These are phyloP conservation scores for Tylopilus cervinicoccineus DNA, from an alignment of 768 basidiomycete genomes.

Conservation along the genomic window DNA sequence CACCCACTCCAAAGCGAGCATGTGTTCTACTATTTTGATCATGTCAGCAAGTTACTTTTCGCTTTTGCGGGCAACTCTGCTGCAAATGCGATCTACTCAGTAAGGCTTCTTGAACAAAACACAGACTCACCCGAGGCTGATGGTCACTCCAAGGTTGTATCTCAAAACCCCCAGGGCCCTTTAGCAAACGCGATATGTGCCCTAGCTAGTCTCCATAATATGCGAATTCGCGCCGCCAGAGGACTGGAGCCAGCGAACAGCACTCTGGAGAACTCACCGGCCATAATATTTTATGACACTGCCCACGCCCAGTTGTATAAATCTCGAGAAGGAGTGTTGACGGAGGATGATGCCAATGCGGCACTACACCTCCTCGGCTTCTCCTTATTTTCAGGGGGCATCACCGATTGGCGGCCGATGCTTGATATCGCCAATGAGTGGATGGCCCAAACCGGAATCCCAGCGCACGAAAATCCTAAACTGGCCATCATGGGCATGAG, in stretches of 20 bases:
- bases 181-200: slow-evolving; percentile 73
- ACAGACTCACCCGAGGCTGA: slow-evolving; percentile 15
- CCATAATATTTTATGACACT: slow-evolving; percentile 64
- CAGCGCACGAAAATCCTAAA: slow-evolving; percentile 61
- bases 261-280: slow-evolving; percentile 52
- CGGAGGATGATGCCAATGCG: slow-evolving; percentile 70
- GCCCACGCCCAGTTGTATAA: slow-evolving; percentile 63
- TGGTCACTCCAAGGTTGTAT: slow-evolving; percentile 37
- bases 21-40: slow-evolving; percentile 71
- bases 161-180: slow-evolving; percentile 64
- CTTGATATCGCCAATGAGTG: slow-evolving; percentile 74
- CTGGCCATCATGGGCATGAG: slow-evolving; percentile 53
- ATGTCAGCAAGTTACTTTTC: slow-evolving; percentile 64
- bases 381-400: slow-evolving; percentile 66
- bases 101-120: slow-evolving; percentile 34
- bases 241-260: slow-evolving; percentile 55
- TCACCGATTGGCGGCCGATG: slow-evolving; percentile 65
- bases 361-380: slow-evolving; percentile 75
- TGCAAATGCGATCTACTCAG: slow-evolving; percentile 62
- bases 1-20: slow-evolving; percentile 52
- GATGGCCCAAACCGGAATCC: slow-evolving; percentile 64
- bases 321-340: slow-evolving; percentile 49
- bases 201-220: slow-evolving; percentile 67
- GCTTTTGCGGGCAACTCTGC: slow-evolving; percentile 60
- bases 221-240: slow-evolving; percentile 55